Evolutionary conservation across 495 filamentous ascomycete species (phyloP), one percentile per base, ranked within the genome.

Genomic region (Alectoria sarmentosa): DNA sequence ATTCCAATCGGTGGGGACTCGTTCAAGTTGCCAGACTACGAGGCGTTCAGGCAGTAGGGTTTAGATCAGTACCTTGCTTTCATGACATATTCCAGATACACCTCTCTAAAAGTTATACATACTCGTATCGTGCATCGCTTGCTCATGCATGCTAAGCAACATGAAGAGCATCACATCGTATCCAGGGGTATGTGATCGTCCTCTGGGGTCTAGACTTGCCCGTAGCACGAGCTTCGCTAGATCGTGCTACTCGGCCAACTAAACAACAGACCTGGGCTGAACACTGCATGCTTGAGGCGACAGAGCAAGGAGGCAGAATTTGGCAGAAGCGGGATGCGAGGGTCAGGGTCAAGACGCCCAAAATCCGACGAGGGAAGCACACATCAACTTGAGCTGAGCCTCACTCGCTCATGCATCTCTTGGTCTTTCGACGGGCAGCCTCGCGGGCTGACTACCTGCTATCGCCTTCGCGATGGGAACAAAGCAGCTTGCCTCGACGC

Each of bases 11-110:
- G 41, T 3, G 46, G 36, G 8, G 30, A 36, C 32, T 23, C 5
- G 26, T 63, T 63, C 46, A 54, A 63, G n/a, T 55, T 63, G 19
- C 61, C 61, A 55, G 61, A 63, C 13, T 63, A 63, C 32, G 61
- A 63, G 23, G 61, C 61, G 26, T 63, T 63, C 46, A 37, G 44
- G 61, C 61, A 48, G 39, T 54, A 48, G 11, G 28, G 23, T 37
- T 39, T 28, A 14, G 56, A 19, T 39, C 56, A 39, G 34, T 32
- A 54, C 49, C 21, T 32, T 30, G 28, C 13, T 54, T 28, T 54
- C 49, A 30, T 54, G 4, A 15, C 15, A 32, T 32, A 54, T 32
- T 32, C 15, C 28, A 2, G 28, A 32, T 32, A 54, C 28, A 32
- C 49, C 32, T 32, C 28, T 54, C 49, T 54, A 26, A 54, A 32